These are phyloP conservation scores for Rubroshorea leprosula DNA, from an alignment of 345 rosid genomes.

Conservation along the genomic window DNA sequence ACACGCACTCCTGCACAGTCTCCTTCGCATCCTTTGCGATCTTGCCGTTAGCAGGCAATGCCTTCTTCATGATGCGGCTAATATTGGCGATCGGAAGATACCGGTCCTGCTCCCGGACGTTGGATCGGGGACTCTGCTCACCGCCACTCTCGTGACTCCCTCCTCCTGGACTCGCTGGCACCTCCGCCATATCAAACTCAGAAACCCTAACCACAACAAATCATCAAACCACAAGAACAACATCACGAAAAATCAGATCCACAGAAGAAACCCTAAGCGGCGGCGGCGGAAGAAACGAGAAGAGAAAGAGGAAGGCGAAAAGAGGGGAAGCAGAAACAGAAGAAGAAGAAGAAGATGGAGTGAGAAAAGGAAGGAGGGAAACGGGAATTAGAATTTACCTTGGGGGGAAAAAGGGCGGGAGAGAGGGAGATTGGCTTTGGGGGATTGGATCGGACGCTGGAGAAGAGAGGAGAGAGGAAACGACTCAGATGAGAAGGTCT, in stretches of 20 bases:
- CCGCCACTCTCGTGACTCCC: conserved; percentile 88
- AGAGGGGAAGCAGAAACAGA: background rate
- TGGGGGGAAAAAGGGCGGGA: conserved; percentile 56
- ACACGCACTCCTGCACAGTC: conserved; percentile 92
- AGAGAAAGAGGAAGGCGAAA: background rate
- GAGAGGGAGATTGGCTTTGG: conserved; percentile 44
- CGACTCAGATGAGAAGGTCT: conserved; percentile 46
- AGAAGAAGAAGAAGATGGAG: background rate
- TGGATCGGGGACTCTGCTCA: conserved; percentile 78
- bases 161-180: conserved; percentile 51
- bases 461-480: conserved; percentile 55
- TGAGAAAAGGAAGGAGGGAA: background rate
- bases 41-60: conserved; percentile 86
- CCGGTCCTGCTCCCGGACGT: conserved; percentile 89
- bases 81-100: conserved; percentile 91
- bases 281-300: background rate
- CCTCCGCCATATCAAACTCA: conserved; percentile 8
- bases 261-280: background rate
- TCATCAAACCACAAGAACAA: background rate
- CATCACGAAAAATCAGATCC: background rate
- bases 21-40: conserved; percentile 98
- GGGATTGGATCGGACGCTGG: conserved; percentile 89
- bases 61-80: conserved; percentile 92
- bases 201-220: conserved; percentile 5
- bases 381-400: conserved; percentile 6